Evolutionary conservation across 2,329 filamentous ascomycete genomes (phyloP), one percentile per base, ranked within the genome.

Genomic region (Neonectria ditissima): DNA sequence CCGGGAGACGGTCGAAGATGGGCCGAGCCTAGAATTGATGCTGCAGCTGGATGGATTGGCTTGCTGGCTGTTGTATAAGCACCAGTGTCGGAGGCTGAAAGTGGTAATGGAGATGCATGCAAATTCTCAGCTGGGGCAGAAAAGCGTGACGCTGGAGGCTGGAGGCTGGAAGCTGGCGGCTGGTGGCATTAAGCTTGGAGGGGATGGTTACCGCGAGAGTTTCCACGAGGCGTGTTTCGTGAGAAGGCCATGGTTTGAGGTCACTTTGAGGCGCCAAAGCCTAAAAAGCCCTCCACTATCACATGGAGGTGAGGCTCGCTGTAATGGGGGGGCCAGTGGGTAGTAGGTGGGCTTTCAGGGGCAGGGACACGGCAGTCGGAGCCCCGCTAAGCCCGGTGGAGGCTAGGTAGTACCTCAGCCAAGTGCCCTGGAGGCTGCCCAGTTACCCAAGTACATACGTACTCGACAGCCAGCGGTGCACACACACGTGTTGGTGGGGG

Each of bases 401-500:
- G 47, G 28, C 47, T 50, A n/a, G n/a, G n/a, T n/a, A 47, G 44
- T 13, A 13, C 44, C n/a, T n/a, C 28, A 22, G 22, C 20, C 13
- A 7, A 22, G 10, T 22, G 30, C 30, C 30, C 30, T 32, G 11
- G 24, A 26, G 24, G 24, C 24, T 6, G 6, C 4, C 24, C 6
- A 26, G 4, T 4, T 26, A 26, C 24, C 24, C 24, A 26, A 6
- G 24, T 26, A 4, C 24, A 6, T 26, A 4, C 24, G 4, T 26
- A 6, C 24, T 26, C 4, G 6, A 6, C 24, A 30, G 16, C 45
- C 45, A 48, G 45, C 47, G 26, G 47, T 22, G 47, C 47, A 50
- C 47, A 20, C 47, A 50, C 47, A 50, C 47, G 47, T 50, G 47
- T 34, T 50, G 10, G 47, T 50, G 47, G 47, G 44, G 22, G 45